Conservation (phyloP, 148 eudicot genomes). For the Cornus suecica region DNA sequence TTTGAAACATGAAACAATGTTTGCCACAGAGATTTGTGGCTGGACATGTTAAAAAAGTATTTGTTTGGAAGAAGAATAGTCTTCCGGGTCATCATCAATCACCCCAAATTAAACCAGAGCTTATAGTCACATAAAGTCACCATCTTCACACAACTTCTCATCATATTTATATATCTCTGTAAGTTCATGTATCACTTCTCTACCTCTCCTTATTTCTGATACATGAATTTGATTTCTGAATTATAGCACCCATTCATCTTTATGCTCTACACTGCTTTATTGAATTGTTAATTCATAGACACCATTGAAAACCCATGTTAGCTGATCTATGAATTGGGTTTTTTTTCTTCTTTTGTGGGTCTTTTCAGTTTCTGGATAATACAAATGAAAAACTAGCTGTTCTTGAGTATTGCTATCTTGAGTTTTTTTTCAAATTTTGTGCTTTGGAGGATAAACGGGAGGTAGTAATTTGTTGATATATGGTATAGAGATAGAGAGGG, state of each 20-base stretch:
- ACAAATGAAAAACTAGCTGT: not conserved
- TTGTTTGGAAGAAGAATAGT: not conserved
- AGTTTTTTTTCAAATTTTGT: not conserved
- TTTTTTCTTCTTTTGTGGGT: not conserved
- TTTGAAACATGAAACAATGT: not conserved
- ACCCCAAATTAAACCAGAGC: not conserved
- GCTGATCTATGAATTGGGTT: slow-evolving; percentile 15
- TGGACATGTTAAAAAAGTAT: not conserved
- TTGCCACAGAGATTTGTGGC: slow-evolving; percentile 9
- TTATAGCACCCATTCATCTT: not conserved
- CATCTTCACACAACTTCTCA: slow-evolving; percentile 9
- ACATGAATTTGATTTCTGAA: not conserved
- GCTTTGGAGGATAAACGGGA: not conserved
- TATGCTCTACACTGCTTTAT: not conserved
- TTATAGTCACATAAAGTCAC: slow-evolving; percentile 8
- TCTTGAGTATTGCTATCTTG: slow-evolving; percentile 10
- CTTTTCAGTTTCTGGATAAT: not conserved
- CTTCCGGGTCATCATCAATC: slow-evolving; percentile 1
- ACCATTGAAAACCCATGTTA: not conserved
- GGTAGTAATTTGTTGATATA: not conserved
- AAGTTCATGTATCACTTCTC: slow-evolving; percentile 16
- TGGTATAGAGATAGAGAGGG: not conserved
- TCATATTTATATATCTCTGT: slow-evolving; percentile 18
- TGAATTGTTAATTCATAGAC: not conserved
- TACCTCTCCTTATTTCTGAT: not conserved